phyloP scores from a whole-genome alignment of 2,329 filamentous ascomycete genomes.

The Didymella glomerata region DNA sequence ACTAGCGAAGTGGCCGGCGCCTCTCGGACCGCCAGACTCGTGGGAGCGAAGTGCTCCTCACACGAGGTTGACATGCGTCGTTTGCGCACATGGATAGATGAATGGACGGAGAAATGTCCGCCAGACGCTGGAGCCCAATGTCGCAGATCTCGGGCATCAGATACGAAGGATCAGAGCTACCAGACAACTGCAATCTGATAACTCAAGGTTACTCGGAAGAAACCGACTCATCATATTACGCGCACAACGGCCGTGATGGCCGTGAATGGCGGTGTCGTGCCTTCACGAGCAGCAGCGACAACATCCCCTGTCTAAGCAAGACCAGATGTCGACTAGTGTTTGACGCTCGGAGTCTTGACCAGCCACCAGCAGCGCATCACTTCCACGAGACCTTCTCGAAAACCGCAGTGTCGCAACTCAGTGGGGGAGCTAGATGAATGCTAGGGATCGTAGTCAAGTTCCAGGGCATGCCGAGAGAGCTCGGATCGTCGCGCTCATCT shows the following conservation, averaged over 20 bases:
- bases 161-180: slow-evolving; percentile 6
- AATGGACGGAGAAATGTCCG: slow-evolving; percentile 9
- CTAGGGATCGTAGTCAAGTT: slow-evolving; percentile 25
- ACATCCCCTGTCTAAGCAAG: slow-evolving; percentile 12
- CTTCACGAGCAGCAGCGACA: slow-evolving; percentile 5
- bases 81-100: slow-evolving; percentile 9
- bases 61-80: slow-evolving; percentile 28
- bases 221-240: slow-evolving; percentile 5
- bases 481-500: slow-evolving; percentile 33
- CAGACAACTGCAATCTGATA: slow-evolving; percentile 12
- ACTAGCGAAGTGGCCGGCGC: slow-evolving; percentile 20
- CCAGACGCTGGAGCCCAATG: slow-evolving; percentile 26
- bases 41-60: slow-evolving; percentile 24
- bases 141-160: slow-evolving; percentile 40
- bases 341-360: slow-evolving; percentile 15
- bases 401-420: slow-evolving; percentile 25
- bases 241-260: slow-evolving; percentile 11
- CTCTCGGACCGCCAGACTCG: slow-evolving; percentile 21
- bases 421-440: slow-evolving; percentile 24
- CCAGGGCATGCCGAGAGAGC: slow-evolving; percentile 22
- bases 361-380: slow-evolving; percentile 40
- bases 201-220: slow-evolving; percentile 5
- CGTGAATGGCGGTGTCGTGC: slow-evolving; percentile 22
- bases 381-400: slow-evolving; percentile 49
- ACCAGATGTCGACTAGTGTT: slow-evolving; percentile 4